A percentile compares a stretch with the other conserved stretches of the same genome.
Conservation (phyloP, 2,329 filamentous ascomycete genomes). For the Drechslerella coelobrocha region DNA sequence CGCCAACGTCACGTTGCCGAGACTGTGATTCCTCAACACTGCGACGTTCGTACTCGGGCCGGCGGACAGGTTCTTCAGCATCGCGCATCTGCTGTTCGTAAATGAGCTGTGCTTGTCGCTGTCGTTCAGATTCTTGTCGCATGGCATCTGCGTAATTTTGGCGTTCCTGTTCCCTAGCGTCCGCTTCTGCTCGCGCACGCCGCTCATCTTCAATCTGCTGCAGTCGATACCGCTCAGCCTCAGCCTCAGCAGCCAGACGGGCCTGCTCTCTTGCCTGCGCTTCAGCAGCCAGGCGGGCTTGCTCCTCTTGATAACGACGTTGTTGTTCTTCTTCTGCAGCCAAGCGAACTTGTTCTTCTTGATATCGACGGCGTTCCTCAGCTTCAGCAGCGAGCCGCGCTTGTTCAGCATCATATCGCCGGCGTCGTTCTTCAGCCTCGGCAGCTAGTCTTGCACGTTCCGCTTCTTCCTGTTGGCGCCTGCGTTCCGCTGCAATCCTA, state of each 20-base stretch:
- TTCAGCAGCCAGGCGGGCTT: slow-evolving; percentile 3
- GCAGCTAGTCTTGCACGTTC: slow-evolving; percentile 20
- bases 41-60: slow-evolving; percentile 17
- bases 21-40: slow-evolving; percentile 24
- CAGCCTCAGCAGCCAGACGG: slow-evolving; percentile 9
- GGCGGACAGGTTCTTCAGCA: not conserved
- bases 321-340: slow-evolving; percentile 15
- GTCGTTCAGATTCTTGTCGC: slow-evolving; percentile 33
- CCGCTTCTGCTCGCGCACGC: slow-evolving; percentile 16
- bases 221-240: slow-evolving; percentile 15
- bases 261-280: slow-evolving; percentile 2
- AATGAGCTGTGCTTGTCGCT: slow-evolving; percentile 38
- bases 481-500: slow-evolving; percentile 33
- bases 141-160: slow-evolving; percentile 14
- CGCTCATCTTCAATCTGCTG: slow-evolving; percentile 19
- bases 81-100: slow-evolving; percentile 44
- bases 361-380: slow-evolving; percentile 2
- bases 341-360: slow-evolving; percentile 13
- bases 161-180: slow-evolving; percentile 21
- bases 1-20: slow-evolving; percentile 30
- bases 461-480: slow-evolving; percentile 29
- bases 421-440: slow-evolving; percentile 19
- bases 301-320: slow-evolving; percentile 12
- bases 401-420: slow-evolving; percentile 7
- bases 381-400: slow-evolving; percentile 13